Evolutionary conservation across 2,329 filamentous ascomycete genomes (phyloP).

Genomic region (Tolypocladium endophyticum): DNA sequence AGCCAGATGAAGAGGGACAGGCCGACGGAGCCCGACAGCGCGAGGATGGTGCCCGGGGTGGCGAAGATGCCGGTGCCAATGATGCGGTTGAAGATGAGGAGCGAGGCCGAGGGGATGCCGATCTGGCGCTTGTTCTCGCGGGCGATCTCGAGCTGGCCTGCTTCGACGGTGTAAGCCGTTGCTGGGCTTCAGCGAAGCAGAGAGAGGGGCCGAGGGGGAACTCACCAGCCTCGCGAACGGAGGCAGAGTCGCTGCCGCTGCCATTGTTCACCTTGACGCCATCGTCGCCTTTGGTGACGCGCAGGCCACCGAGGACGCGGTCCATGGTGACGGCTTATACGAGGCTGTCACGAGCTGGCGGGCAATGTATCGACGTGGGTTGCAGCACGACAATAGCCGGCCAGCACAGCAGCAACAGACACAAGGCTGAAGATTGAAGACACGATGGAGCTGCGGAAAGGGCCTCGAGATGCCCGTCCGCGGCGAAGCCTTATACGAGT

Average conservation of each 20-base stretch:
- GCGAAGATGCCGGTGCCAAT: slow-evolving; percentile 59
- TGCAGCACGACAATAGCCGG: too few relatives aligned
- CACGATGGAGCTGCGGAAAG: background rate
- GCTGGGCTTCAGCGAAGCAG: background rate
- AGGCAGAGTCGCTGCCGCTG: slow-evolving; percentile 2
- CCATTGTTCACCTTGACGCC: slow-evolving; percentile 1
- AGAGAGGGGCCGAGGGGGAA: background rate
- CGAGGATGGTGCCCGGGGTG: slow-evolving; percentile 47
- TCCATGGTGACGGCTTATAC: background rate
- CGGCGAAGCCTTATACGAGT: background rate
- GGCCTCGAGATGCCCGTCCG: background rate
- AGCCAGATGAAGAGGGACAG: slow-evolving; percentile 55
- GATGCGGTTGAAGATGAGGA: slow-evolving; percentile 55
- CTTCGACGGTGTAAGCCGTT: background rate
- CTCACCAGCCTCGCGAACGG: slow-evolving; percentile 6
- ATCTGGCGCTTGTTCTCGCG: slow-evolving; percentile 43
- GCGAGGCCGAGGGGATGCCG: slow-evolving; percentile 41
- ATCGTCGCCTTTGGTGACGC: slow-evolving; percentile 2
- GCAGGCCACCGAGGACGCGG: background rate
- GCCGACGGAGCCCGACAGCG: slow-evolving; percentile 48
- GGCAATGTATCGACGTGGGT: too few relatives aligned
- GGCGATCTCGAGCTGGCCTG: slow-evolving; percentile 24
- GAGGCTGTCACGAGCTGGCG: background rate
- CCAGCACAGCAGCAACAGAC: background rate
- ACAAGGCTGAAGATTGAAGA: background rate